Evolutionary conservation across 2,329 filamentous ascomycete genomes (phyloP).

Genomic region (Calonectria pseudoreteaudii): DNA sequence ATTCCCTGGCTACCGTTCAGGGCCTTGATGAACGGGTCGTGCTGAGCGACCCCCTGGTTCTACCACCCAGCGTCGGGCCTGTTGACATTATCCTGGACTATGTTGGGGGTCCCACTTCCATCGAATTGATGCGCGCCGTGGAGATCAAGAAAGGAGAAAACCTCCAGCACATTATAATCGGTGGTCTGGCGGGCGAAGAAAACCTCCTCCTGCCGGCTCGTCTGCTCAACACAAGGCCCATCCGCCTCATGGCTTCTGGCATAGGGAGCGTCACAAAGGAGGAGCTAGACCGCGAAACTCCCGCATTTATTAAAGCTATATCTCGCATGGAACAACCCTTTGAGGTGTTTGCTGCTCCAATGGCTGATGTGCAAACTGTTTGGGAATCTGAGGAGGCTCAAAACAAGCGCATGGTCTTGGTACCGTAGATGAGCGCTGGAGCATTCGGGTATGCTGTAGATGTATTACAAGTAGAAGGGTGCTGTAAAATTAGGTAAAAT

Average conservation of each 20-base stretch:
- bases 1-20: conserved; percentile 2
- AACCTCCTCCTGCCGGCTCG: conserved; percentile 13
- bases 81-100: conserved; percentile 27
- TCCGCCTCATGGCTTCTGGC: conserved; percentile 23
- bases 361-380: conserved; percentile 15
- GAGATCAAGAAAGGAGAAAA: conserved; percentile 15
- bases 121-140: conserved; percentile 15
- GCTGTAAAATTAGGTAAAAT: not conserved
- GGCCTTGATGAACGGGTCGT: conserved; percentile 22
- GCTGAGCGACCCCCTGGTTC: not conserved
- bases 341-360: conserved; percentile 2
- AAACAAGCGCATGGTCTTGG: conserved; percentile 18
- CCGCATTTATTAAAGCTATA: conserved; percentile 3
- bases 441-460: not conserved
- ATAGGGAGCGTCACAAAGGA: conserved; percentile 16
- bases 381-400: conserved; percentile 12
- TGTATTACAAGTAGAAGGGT: not conserved
- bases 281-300: conserved; percentile 12
- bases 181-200: conserved; percentile 18
- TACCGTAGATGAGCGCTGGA: not conserved
- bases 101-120: conserved; percentile 17
- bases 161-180: conserved; percentile 24
- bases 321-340: conserved; percentile 16
- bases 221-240: conserved; percentile 19
- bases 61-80: conserved; percentile 18